phyloP scores from a whole-genome alignment of 176 grass and related monocot genomes.

The Leersia perrieri region DNA sequence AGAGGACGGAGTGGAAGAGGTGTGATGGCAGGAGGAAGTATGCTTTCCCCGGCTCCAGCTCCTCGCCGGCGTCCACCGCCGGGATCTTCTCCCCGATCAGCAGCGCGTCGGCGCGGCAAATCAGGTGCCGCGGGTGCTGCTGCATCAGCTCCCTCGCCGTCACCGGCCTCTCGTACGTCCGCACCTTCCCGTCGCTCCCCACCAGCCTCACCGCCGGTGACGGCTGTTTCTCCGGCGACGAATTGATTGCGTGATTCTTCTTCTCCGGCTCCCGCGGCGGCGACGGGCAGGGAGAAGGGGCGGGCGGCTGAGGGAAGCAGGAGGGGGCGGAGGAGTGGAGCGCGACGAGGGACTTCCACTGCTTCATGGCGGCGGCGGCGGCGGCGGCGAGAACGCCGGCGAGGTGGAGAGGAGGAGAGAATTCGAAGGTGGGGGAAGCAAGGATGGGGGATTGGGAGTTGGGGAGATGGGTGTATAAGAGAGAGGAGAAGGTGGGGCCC shows the following conservation, averaged over 20 bases:
- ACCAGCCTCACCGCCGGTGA: conserved; percentile 43
- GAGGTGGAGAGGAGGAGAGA: no score
- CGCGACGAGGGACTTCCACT: conserved; percentile 58
- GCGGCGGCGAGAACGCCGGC: not conserved
- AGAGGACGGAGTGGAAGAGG: conserved; percentile 89
- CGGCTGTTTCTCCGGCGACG: no score
- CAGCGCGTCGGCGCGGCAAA: conserved; percentile 86
- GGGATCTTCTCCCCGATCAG: conserved; percentile 83
- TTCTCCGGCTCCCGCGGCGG: conserved; percentile 6
- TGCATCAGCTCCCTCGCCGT: conserved; percentile 80
- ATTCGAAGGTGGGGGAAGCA: not conserved
- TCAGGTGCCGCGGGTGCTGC: conserved; percentile 73
- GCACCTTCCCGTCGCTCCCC: conserved; percentile 55
- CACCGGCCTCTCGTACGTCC: conserved; percentile 53
- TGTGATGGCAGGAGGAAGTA: conserved; percentile 87
- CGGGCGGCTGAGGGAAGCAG: conserved; percentile 46
- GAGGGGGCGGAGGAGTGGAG: conserved; percentile 46
- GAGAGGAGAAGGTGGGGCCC: not conserved
- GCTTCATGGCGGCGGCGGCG: conserved; percentile 32
- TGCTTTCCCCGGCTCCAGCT: conserved; percentile 62
- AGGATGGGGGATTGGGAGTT: not conserved
- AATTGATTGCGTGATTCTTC: no score
- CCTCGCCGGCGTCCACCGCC: conserved; percentile 40
- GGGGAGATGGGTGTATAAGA: not conserved
- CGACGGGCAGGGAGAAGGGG: not conserved